A percentile compares a stretch with the other conserved stretches of the same genome.
phyloP scores from a whole-genome alignment of 441 rosid genomes.

The Pelargonium australe region DNA sequence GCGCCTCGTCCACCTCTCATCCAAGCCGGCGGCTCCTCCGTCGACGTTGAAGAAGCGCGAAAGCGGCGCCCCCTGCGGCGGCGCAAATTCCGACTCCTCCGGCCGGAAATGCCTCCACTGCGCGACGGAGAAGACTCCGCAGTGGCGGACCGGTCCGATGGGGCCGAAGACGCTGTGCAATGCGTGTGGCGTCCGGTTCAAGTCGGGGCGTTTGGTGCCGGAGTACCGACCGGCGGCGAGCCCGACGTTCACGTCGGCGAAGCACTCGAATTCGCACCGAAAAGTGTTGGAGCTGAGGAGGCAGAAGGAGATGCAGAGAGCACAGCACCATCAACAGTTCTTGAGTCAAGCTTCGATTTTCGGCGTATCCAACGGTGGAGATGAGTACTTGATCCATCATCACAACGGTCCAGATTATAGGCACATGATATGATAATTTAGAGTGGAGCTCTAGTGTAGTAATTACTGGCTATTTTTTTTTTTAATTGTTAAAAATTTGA shows the following conservation, averaged over 20 bases:
- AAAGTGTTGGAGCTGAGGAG: conserved; percentile 88
- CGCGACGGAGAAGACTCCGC: conserved; percentile 89
- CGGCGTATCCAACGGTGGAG: conserved; percentile 50
- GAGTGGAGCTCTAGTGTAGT: conserved; percentile 11
- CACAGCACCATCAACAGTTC: conserved; percentile 43
- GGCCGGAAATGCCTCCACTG: conserved; percentile 88
- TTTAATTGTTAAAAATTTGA: conserved; percentile 13
- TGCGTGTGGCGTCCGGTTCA: conserved; percentile 90
- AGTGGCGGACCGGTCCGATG: conserved; percentile 97
- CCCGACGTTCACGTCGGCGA: conserved; percentile 74
- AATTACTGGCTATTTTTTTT: conserved; percentile 6
- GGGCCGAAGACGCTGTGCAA: conserved; percentile 96
- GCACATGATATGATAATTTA: conserved; percentile 33
- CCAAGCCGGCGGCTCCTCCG: background rate
- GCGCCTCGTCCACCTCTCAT: background rate
- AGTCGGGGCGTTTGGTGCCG: conserved; percentile 88
- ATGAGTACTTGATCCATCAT: conserved; percentile 63
- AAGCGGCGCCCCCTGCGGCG: too few species aligned
- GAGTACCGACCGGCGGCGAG: conserved; percentile 78
- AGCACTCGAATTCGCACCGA: conserved; percentile 92
- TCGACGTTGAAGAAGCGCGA: too few species aligned
- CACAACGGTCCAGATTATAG: conserved; percentile 47
- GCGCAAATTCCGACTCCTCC: background rate
- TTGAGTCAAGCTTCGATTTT: conserved; percentile 41
- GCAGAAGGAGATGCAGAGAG: conserved; percentile 50